Evolutionary conservation across 2,329 filamentous ascomycete genomes (phyloP).

Genomic region (Pseudonectria foliicola): DNA sequence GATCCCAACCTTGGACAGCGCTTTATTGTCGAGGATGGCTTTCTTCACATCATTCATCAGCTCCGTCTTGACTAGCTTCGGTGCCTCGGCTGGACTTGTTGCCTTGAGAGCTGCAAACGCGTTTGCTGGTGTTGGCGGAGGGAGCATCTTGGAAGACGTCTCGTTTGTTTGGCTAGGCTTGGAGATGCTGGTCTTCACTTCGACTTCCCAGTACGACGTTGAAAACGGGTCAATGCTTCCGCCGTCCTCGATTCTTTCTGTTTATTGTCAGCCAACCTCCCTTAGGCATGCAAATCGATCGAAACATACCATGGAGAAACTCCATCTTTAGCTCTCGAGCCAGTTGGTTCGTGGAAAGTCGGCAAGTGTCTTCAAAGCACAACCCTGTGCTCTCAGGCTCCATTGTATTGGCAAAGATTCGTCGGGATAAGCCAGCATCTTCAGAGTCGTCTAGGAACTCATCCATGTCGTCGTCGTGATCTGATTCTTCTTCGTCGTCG

Average conservation of each 20-base stretch:
- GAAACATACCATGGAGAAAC: conserved; percentile 58
- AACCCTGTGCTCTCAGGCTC: conserved; percentile 73
- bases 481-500: conserved; percentile 60
- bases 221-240: conserved; percentile 76
- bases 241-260: conserved; percentile 43
- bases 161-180: conserved; percentile 12
- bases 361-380: conserved; percentile 65
- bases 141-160: conserved; percentile 22
- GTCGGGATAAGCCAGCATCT: conserved; percentile 50
- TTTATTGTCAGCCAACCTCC: conserved; percentile 11
- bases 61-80: conserved; percentile 31
- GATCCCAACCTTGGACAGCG: conserved; percentile 34
- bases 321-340: conserved; percentile 63
- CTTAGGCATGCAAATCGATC: too few species aligned
- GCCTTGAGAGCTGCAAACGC: conserved; percentile 30
- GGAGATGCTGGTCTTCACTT: conserved; percentile 24
- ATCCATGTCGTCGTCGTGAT: conserved; percentile 79
- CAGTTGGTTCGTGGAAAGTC: conserved; percentile 40
- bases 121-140: conserved; percentile 26
- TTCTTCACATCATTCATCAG: conserved; percentile 35
- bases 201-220: conserved; percentile 64
- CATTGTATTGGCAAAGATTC: conserved; percentile 59
- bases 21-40: conserved; percentile 33
- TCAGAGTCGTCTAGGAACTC: conserved; percentile 87
- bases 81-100: conserved; percentile 8